phyloP scores from a whole-genome alignment of 306 rosid genomes.

The Rosa multiflora region DNA sequence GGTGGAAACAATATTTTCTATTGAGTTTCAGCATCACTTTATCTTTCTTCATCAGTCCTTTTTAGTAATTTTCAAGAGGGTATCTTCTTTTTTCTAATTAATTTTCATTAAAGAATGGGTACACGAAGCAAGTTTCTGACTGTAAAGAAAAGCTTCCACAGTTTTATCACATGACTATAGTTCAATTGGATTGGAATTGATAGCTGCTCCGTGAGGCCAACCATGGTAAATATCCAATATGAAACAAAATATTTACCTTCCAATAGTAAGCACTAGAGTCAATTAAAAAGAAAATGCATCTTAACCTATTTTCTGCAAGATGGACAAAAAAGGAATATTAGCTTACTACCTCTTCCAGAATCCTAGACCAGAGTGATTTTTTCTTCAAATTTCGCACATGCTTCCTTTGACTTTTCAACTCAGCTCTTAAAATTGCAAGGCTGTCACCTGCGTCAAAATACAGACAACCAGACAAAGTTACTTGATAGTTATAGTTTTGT shows the following conservation, averaged over 20 bases:
- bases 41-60: not conserved
- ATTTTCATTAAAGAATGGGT: not conserved
- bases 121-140: not conserved
- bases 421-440: conserved; percentile 88
- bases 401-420: conserved; percentile 94
- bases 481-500: conserved; percentile 14
- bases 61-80: not conserved
- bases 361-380: conserved; percentile 92
- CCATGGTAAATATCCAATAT: not conserved
- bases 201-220: not conserved
- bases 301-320: conserved; percentile 16
- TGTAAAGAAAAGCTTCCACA: not conserved
- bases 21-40: not conserved
- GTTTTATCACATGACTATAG: not conserved
- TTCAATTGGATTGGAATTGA: not conserved
- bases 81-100: not conserved
- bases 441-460: conserved; percentile 69
- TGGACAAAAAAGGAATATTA: conserved; percentile 20
- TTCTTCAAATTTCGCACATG: conserved; percentile 90
- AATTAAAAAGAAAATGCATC: not conserved
- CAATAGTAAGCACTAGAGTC: conserved; percentile 13
- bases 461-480: conserved; percentile 22
- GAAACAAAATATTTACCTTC: not conserved
- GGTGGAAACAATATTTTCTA: not conserved
- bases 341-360: conserved; percentile 90